These are phyloP conservation scores for Areca catechu DNA, from an alignment of 176 grass and related monocot genomes.

Conservation along the genomic window DNA sequence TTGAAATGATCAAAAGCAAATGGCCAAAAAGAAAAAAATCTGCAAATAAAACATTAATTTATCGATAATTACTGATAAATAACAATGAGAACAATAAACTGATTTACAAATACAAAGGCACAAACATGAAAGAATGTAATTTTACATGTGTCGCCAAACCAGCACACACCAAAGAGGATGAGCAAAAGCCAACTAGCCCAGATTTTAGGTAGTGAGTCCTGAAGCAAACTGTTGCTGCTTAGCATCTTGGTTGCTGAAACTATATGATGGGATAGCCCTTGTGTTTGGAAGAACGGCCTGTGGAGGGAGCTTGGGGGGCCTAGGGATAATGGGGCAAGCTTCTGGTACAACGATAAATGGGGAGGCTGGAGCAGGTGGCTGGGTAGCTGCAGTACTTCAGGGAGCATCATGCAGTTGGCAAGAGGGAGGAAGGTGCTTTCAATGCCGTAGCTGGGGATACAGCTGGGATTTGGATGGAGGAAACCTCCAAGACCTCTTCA, in stretches of 20 bases:
- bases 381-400: constrained; percentile 20
- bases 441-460: constrained; percentile 6
- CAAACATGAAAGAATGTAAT: not conserved
- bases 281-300: constrained; percentile 5
- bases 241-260: no score
- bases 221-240: not conserved
- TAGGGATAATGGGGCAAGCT: constrained; percentile 29
- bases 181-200: not conserved
- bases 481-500: constrained; percentile 90
- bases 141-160: not conserved
- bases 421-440: not conserved
- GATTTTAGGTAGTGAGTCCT: not conserved
- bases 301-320: constrained; percentile 25
- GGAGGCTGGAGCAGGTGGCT: constrained; percentile 15
- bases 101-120: not conserved
- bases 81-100: not conserved
- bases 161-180: not conserved
- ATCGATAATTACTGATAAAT: not conserved
- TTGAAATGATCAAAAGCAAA: no score
- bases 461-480: constrained; percentile 55
- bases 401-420: constrained; percentile 17
- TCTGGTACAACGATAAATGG: constrained; percentile 34
- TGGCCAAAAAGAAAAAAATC: no score
- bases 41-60: no score
- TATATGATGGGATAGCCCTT: no score